phyloP scores from a whole-genome alignment of 2,329 filamentous ascomycete genomes.

The Phyllosticta citribraziliensis region DNA sequence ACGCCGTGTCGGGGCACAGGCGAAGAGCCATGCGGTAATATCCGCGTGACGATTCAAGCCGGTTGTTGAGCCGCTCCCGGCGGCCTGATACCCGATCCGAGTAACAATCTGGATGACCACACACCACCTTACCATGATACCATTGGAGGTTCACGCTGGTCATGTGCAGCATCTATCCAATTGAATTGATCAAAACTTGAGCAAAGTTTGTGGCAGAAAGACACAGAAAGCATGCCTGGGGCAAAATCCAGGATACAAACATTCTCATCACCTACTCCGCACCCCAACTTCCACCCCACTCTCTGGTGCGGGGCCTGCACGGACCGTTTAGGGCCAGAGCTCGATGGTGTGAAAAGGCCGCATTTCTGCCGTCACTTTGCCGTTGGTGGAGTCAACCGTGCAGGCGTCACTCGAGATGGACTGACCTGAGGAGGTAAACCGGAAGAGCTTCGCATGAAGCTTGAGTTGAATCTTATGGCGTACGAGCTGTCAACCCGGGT shows the following conservation, averaged over 20 bases:
- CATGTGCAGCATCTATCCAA: background rate
- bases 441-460: background rate
- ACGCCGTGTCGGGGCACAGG: background rate
- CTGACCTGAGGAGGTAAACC: background rate
- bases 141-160: background rate
- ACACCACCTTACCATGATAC: background rate
- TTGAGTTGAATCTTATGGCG: background rate
- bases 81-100: background rate
- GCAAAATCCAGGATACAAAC: background rate
- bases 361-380: background rate
- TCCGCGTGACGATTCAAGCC: background rate
- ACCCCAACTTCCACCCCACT: background rate
- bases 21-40: background rate
- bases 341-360: background rate
- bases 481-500: background rate
- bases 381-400: background rate
- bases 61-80: background rate
- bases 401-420: background rate
- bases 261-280: background rate
- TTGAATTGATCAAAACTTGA: background rate
- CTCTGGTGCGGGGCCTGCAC: background rate
- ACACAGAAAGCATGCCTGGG: background rate
- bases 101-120: background rate
- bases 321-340: background rate
- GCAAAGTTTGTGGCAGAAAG: background rate